Conservation (phyloP, 306 rosid species). For the Castanea mollissima region DNA sequence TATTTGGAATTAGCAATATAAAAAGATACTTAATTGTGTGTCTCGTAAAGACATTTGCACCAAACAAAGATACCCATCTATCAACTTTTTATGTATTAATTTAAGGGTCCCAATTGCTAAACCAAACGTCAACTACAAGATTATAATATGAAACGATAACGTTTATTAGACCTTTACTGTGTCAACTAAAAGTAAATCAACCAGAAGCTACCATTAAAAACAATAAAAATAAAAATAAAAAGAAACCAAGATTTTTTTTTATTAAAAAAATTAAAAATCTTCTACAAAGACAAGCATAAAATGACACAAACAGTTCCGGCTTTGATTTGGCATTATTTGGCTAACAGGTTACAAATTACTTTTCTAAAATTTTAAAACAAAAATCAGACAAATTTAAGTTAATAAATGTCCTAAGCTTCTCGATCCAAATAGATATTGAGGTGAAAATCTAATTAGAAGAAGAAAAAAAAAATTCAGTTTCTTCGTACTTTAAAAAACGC, state of each 20-base stretch:
- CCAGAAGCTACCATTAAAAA: no score
- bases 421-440: constrained; percentile 10
- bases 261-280: no score
- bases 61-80: background rate
- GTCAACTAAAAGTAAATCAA: no score
- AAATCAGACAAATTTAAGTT: background rate
- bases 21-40: background rate
- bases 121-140: no score
- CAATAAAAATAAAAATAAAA: background rate
- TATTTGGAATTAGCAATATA: background rate
- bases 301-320: background rate
- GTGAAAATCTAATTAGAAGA: background rate
- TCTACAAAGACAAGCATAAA: background rate
- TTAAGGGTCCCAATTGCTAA: background rate
- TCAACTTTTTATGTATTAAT: background rate
- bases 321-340: background rate
- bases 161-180: no score
- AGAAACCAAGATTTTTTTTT: background rate
- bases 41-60: background rate
- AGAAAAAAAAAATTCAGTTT: background rate
- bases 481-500: background rate
- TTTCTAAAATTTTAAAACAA: background rate
- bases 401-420: background rate
- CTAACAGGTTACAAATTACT: background rate
- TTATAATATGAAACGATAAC: no score